phyloP scores from a whole-genome alignment of 139 green algal species.

The Tetradesmus lagerheimii region DNA sequence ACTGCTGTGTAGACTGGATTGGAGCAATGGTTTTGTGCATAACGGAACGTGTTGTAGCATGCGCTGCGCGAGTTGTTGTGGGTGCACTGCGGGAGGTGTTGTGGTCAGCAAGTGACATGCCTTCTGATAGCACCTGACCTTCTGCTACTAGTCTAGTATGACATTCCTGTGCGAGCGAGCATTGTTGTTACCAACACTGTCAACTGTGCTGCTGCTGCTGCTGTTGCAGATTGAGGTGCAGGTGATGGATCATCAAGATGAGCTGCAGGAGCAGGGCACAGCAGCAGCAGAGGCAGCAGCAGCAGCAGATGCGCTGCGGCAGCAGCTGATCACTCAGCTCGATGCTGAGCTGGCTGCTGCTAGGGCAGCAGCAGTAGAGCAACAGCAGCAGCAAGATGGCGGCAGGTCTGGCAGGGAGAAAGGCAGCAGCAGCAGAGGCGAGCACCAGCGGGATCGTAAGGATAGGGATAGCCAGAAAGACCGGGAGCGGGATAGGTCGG shows the following conservation, averaged over 20 bases:
- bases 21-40: too few species aligned
- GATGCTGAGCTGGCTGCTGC: constrained; percentile 1
- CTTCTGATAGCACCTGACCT: background rate
- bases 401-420: background rate
- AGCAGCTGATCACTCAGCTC: constrained; percentile 21
- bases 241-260: constrained; percentile 43
- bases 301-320: constrained; percentile 40
- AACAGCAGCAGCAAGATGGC: background rate
- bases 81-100: too few species aligned
- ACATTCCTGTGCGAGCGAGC: too few species aligned
- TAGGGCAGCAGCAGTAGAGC: background rate
- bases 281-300: constrained; percentile 31
- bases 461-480: constrained; percentile 47
- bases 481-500: constrained; percentile 24
- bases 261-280: constrained; percentile 24
- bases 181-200: too few species aligned
- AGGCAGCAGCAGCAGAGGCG: constrained; percentile 20
- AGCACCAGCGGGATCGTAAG: background rate
- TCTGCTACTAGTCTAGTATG: background rate
- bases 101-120: background rate
- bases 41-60: background rate
- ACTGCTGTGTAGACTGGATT: too few species aligned
- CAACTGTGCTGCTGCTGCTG: background rate
- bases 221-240: constrained; percentile 7
- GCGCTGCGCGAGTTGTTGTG: too few species aligned